Conservation (phyloP, 306 rosid genomes). For the Glycyrrhiza uralensis region DNA sequence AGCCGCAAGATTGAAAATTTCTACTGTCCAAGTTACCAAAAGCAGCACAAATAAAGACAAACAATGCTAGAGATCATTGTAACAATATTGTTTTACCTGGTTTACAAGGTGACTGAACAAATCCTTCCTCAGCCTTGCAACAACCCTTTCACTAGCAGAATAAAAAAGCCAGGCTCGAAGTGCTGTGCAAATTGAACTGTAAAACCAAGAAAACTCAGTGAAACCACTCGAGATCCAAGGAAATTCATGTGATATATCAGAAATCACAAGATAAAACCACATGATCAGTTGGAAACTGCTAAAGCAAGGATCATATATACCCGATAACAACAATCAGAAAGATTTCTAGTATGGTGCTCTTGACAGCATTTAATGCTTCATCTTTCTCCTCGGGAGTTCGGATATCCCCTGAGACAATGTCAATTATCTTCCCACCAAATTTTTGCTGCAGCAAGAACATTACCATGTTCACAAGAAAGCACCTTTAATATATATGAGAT, state of each 20-base stretch:
- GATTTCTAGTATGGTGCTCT: constrained; percentile 58
- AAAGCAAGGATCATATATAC: constrained; percentile 48
- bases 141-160: constrained; percentile 82
- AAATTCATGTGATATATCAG: background rate
- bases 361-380: constrained; percentile 57
- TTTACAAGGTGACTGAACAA: constrained; percentile 67
- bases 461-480: constrained; percentile 22
- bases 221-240: constrained; percentile 12
- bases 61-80: background rate
- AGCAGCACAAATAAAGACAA: constrained; percentile 6
- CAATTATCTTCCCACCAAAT: constrained; percentile 73
- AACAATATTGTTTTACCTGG: constrained; percentile 45
- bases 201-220: constrained; percentile 27
- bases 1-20: background rate
- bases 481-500: constrained; percentile 8
- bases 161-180: constrained; percentile 80
- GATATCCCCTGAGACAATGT: constrained; percentile 63
- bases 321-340: constrained; percentile 54
- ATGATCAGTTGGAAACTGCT: background rate
- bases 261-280: constrained; percentile 14
- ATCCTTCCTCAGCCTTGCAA: constrained; percentile 68
- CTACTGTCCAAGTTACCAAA: background rate
- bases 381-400: constrained; percentile 51
- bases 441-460: constrained; percentile 51
- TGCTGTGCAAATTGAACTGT: constrained; percentile 70